Evolutionary conservation across 331 rosid species (phyloP), one percentile per base, ranked within the genome.

Genomic region (Quercus tomentella): DNA sequence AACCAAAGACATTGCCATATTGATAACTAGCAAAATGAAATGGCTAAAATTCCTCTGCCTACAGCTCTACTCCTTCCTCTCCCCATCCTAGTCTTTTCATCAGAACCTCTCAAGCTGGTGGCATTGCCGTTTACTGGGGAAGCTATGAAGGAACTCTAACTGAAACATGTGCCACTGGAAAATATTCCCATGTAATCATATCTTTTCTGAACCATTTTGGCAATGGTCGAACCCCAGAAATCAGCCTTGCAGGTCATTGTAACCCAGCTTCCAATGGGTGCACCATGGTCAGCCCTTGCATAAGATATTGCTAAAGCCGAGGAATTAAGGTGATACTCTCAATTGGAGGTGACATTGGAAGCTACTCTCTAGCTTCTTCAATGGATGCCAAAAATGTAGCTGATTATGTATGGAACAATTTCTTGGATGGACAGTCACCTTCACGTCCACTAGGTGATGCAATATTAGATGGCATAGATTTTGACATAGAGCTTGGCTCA

Each of bases 41-140:
- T 61, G 77, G 56, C 55, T 11, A 57, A 18, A 67, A n/a, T 49
- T 7, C n/a, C 14, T 0, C 49, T 11, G 6, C 37, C 23, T 12
- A 25, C 2, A 49, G 7, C 55, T 6, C 20, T 31, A 8, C 60
- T 70, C 3, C 41, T 81, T 12, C 22, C 23, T 9, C 1, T 60
- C 61, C 43, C 62, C 9, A 3, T 60, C 26, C 8, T 69, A 1
- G 31, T 12, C 5, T 56, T 26, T 88, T 63, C 4, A 1, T 55
- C 33, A 2, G 28, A 26, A 6, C 21, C 70, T 76, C 74, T 28
- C 6, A 74, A 14, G 76, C 72, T 0, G 81, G 82, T 4, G 80
- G 81, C 62, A 83, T 88, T 18, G 79, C 88, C 17, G 56, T 88
- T 33, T 88, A 83, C 28, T 88, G 91, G 89, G 91, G 88, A 9